Evolutionary conservation across 192 early-diverging fungal genomes (phyloP).

Genomic region (Coemansia sp.): DNA sequence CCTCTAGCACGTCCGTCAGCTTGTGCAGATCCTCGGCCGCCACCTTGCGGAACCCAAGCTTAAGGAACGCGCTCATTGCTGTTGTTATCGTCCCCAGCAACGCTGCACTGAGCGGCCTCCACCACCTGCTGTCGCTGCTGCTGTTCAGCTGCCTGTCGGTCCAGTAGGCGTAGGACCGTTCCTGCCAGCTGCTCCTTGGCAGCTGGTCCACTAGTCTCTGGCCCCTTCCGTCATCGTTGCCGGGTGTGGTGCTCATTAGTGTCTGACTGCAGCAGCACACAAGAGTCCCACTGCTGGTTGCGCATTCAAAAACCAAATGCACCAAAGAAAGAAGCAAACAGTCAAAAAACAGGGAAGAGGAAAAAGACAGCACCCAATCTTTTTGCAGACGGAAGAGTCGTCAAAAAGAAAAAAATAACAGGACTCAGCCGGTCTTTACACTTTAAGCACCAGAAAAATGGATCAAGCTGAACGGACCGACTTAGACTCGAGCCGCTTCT

Average conservation of each 20-base stretch:
- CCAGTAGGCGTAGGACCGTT: slow-evolving; percentile 53
- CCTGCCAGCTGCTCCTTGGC: slow-evolving; percentile 27
- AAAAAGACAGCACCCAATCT: too few relatives aligned
- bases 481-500: slow-evolving; percentile 64
- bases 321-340: not conserved
- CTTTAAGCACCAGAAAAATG: too few relatives aligned
- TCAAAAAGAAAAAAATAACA: too few relatives aligned
- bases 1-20: slow-evolving; percentile 58
- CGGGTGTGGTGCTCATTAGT: not conserved
- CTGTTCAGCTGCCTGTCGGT: slow-evolving; percentile 30
- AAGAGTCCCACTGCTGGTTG: not conserved
- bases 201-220: slow-evolving; percentile 28
- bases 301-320: slow-evolving; percentile 1
- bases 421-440: too few relatives aligned
- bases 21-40: slow-evolving; percentile 60
- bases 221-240: not conserved
- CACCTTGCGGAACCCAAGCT: slow-evolving; percentile 41
- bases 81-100: slow-evolving; percentile 26
- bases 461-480: too few relatives aligned
- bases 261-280: not conserved
- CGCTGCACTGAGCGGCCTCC: slow-evolving; percentile 42
- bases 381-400: too few relatives aligned
- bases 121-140: slow-evolving; percentile 25
- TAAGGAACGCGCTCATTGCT: slow-evolving; percentile 22
- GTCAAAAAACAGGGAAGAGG: not conserved